Conservation (phyloP, 164 flowering plant genomes). For the Annona squamosa region DNA sequence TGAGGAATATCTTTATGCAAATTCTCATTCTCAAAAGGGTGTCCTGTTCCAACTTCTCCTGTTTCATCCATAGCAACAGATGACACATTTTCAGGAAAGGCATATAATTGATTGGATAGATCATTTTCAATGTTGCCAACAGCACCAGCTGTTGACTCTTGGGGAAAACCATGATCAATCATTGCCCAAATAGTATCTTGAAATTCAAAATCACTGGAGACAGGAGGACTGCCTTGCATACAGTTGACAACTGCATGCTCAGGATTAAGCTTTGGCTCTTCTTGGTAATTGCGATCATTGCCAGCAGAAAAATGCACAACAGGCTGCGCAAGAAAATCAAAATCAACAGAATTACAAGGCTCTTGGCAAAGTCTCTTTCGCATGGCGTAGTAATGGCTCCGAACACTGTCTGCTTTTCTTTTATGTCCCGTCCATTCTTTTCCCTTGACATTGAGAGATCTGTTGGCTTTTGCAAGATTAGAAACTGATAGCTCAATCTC, state of each 20-base stretch:
- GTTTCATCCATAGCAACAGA: slow-evolving; percentile 14
- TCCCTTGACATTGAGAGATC: slow-evolving; percentile 33
- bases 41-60: slow-evolving; percentile 8
- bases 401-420: slow-evolving; percentile 62
- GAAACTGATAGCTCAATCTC: slow-evolving; percentile 39
- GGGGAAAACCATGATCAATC: slow-evolving; percentile 33
- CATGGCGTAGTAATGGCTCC: slow-evolving; percentile 63
- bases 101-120: slow-evolving; percentile 20
- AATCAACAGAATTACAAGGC: slow-evolving; percentile 37
- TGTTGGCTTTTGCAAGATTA: slow-evolving; percentile 24
- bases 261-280: slow-evolving; percentile 15
- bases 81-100: slow-evolving; percentile 17
- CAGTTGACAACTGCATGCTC: slow-evolving; percentile 24
- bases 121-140: slow-evolving; percentile 19
- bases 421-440: slow-evolving; percentile 28
- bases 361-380: slow-evolving; percentile 61
- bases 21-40: slow-evolving; percentile 21
- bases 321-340: slow-evolving; percentile 38
- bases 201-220: slow-evolving; percentile 31
- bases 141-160: slow-evolving; percentile 20
- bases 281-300: slow-evolving; percentile 20
- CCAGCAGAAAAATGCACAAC: slow-evolving; percentile 23
- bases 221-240: slow-evolving; percentile 31
- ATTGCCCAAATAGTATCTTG: slow-evolving; percentile 41
- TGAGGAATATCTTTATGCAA: slow-evolving; percentile 24